These are phyloP conservation scores for Neospora caninum DNA, from an alignment of 169 alveolate species.

Conservation along the genomic window DNA sequence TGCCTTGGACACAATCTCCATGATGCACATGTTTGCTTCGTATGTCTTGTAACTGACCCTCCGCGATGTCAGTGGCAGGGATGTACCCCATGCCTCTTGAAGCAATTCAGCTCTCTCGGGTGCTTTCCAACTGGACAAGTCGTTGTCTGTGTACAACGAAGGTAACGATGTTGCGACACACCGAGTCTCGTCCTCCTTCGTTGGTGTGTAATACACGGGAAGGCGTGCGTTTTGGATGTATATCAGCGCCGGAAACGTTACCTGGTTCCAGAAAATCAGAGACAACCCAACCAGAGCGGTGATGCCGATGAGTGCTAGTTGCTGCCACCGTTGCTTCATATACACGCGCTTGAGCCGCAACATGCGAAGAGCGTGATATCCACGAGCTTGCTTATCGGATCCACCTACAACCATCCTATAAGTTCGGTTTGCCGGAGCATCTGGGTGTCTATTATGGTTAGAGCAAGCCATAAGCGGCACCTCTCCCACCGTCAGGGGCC, in stretches of 20 bases:
- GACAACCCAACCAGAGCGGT: conserved; percentile 20
- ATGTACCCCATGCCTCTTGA: neutral
- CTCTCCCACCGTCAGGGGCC: conserved; percentile 58
- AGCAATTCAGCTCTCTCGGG: neutral
- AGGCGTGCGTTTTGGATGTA: conserved; percentile 46
- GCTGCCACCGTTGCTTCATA: conserved; percentile 43
- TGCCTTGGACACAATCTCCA: neutral
- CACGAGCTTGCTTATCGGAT: conserved; percentile 28
- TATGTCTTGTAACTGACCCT: neutral
- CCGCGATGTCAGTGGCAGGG: neutral
- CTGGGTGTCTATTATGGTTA: conserved; percentile 44
- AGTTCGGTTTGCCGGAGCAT: conserved; percentile 22
- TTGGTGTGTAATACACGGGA: neutral
- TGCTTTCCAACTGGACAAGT: neutral
- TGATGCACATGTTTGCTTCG: neutral
- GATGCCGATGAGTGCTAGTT: neutral
- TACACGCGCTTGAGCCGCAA: conserved; percentile 52
- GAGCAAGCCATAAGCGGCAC: conserved; percentile 55
- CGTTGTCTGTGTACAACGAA: neutral
- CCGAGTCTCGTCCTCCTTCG: neutral
- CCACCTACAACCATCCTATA: conserved; percentile 44
- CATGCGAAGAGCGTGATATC: conserved; percentile 58
- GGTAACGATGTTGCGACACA: neutral
- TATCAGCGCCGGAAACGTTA: conserved; percentile 32
- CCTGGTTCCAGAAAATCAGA: conserved; percentile 55